These are phyloP conservation scores for Zasmidium angulare DNA, from an alignment of 2,329 filamentous ascomycete species.

Conservation along the genomic window DNA sequence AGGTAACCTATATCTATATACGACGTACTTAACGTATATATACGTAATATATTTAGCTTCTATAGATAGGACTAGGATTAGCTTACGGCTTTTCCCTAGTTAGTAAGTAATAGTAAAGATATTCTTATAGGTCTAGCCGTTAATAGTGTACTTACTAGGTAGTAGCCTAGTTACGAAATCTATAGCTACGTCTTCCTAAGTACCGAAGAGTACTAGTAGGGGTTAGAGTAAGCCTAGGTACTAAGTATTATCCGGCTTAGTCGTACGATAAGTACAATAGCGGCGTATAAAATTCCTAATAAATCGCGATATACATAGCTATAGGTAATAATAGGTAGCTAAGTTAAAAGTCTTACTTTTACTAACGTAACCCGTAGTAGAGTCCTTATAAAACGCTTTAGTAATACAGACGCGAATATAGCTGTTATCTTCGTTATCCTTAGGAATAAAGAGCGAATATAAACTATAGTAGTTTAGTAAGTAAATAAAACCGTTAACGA, in stretches of 20 bases:
- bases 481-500: not conserved
- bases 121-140: too few relatives aligned
- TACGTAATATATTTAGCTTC: too few relatives aligned
- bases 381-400: not conserved
- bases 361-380: not conserved
- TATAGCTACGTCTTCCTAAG: too few relatives aligned
- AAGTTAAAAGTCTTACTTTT: conserved; percentile 10
- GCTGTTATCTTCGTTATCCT: not conserved
- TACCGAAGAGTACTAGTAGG: not conserved
- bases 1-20: too few relatives aligned
- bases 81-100: too few relatives aligned
- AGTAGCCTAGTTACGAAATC: too few relatives aligned
- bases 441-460: not conserved
- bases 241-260: conserved; percentile 25
- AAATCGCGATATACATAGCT: conserved; percentile 26
- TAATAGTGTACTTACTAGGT: too few relatives aligned
- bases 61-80: too few relatives aligned
- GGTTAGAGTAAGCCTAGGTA: not conserved
- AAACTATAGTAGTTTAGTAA: not conserved
- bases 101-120: too few relatives aligned
- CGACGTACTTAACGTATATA: too few relatives aligned
- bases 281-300: conserved; percentile 28
- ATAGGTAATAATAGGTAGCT: conserved; percentile 14
- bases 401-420: not conserved
- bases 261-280: conserved; percentile 31